Evolutionary conservation across 768 basidiomycete genomes (phyloP).

Genomic region (Tylopilus felleus): DNA sequence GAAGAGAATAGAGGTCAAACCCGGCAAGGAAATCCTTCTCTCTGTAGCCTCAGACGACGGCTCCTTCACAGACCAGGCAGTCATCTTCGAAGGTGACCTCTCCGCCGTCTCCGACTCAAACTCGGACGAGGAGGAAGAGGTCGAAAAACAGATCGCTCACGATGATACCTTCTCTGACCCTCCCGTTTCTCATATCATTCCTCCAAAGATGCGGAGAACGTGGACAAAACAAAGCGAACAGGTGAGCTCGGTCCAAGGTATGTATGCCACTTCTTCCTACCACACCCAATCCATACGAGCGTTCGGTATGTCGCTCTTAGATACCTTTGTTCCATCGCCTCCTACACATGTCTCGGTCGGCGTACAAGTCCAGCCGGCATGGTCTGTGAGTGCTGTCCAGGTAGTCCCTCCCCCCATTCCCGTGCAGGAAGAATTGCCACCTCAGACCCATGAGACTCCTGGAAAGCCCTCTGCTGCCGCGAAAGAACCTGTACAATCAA

Average conservation of each 20-base stretch:
- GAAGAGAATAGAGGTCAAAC: conserved; percentile 67
- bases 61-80: conserved; percentile 50
- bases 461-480: conserved; percentile 10
- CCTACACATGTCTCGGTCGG: conserved; percentile 40
- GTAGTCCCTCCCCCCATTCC: conserved; percentile 22
- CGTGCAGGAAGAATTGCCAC: conserved; percentile 9
- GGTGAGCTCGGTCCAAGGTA: conserved; percentile 38
- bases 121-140: conserved; percentile 39
- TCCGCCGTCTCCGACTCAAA: conserved; percentile 25
- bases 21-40: conserved; percentile 68
- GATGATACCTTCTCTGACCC: conserved; percentile 39
- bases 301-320: conserved; percentile 29
- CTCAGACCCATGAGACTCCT: conserved; percentile 3
- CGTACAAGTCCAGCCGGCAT: conserved; percentile 40
- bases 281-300: conserved; percentile 19
- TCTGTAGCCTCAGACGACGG: conserved; percentile 53
- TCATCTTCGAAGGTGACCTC: conserved; percentile 57
- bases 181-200: conserved; percentile 40
- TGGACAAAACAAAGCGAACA: conserved; percentile 53
- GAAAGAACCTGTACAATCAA: conserved; percentile 7
- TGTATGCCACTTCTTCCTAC: conserved; percentile 22
- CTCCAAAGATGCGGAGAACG: conserved; percentile 63
- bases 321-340: conserved; percentile 21
- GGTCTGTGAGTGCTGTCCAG: conserved; percentile 40
- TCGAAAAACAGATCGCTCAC: conserved; percentile 37